Conservation (phyloP, 768 basidiomycete species). For the Xerocomellus amylosporus region DNA sequence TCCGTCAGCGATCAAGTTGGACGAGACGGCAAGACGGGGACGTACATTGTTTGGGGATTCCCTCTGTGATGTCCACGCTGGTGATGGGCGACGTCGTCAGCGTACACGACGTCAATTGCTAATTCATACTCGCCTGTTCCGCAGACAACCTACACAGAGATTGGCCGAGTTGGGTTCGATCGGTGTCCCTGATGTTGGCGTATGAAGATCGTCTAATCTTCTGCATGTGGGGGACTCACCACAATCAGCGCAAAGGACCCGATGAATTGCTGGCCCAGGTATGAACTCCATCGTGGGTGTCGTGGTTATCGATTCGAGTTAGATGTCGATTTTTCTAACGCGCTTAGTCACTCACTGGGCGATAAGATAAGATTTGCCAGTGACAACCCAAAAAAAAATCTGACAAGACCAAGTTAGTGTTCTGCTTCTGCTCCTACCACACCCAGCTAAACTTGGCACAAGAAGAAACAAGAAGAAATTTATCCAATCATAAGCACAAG, state of each 20-base stretch:
- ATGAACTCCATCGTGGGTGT: conserved; percentile 67
- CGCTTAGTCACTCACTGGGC: neutral
- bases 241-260: conserved; percentile 88
- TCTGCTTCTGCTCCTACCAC: too few species aligned
- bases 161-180: conserved; percentile 93
- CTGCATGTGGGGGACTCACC: conserved; percentile 42
- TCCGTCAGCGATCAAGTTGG: neutral
- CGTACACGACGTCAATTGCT: neutral
- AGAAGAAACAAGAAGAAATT: too few species aligned
- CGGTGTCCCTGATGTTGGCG: conserved; percentile 56
- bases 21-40: neutral
- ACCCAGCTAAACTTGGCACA: too few species aligned
- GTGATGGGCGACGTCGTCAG: neutral
- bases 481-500: too few species aligned
- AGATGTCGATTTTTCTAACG: neutral
- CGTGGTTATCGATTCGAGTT: neutral
- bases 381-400: too few species aligned
- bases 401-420: too few species aligned
- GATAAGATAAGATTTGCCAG: neutral
- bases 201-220: neutral
- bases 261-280: conserved; percentile 70
- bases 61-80: conserved; percentile 96
- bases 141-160: conserved; percentile 82
- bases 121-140: conserved; percentile 66
- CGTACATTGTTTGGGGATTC: conserved; percentile 90